A percentile compares a stretch with the other conserved stretches of the same genome.
Evolutionary conservation across 257 asterid genomes (phyloP).

Genomic region (Echites panduratus): DNA sequence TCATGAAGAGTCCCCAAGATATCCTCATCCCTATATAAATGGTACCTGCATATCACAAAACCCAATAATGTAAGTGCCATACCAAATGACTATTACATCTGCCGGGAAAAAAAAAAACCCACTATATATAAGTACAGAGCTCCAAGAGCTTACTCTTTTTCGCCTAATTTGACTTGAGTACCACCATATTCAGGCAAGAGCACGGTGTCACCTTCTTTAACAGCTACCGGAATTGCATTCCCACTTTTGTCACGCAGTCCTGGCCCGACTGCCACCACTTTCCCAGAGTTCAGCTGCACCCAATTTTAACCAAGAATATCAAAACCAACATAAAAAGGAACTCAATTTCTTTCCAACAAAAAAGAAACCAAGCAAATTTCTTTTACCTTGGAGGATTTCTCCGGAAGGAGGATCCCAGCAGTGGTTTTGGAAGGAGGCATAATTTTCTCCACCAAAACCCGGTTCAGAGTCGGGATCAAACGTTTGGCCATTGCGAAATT

Average conservation of each 20-base stretch:
- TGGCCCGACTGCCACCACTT: conserved; percentile 82
- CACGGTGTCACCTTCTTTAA: conserved; percentile 87
- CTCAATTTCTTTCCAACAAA: neutral
- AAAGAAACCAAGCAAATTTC: neutral
- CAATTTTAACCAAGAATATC: conserved; percentile 6
- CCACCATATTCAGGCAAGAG: conserved; percentile 94
- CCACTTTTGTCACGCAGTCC: conserved; percentile 58
- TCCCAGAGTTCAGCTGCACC: conserved; percentile 75
- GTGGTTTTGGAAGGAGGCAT: conserved; percentile 74
- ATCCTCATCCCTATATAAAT: conserved; percentile 28
- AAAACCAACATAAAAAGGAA: neutral
- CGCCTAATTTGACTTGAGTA: conserved; percentile 76
- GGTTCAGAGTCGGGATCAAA: conserved; percentile 69
- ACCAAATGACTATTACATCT: neutral
- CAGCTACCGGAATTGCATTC: conserved; percentile 56
- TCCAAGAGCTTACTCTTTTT: conserved; percentile 59
- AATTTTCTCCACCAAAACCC: conserved; percentile 79
- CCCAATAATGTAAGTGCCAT: neutral
- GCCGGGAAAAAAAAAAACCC: neutral
- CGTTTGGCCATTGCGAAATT: conserved; percentile 58
- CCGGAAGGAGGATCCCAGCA: conserved; percentile 90
- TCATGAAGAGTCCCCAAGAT: conserved; percentile 24
- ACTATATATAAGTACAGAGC: neutral
- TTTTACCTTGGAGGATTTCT: conserved; percentile 62
- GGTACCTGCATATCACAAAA: conserved; percentile 19